phyloP scores from a whole-genome alignment of 495 filamentous ascomycete genomes.

The Terfezia claveryi region DNA sequence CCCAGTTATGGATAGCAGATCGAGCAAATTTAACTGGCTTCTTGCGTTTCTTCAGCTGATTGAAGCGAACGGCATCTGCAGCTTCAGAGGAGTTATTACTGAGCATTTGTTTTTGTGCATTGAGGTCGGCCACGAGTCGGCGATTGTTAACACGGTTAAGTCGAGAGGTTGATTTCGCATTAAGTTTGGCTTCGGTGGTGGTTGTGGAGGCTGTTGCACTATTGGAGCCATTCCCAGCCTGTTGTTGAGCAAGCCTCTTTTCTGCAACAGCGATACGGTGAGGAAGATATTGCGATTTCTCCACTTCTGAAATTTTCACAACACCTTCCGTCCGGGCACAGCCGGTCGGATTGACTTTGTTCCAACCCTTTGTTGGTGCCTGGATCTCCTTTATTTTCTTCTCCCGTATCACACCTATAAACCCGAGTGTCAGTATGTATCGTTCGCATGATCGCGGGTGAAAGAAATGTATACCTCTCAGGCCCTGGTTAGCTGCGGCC shows the following conservation, averaged over 20 bases:
- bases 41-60: slow-evolving; percentile 97
- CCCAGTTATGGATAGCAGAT: slow-evolving; percentile 98
- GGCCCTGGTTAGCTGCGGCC: slow-evolving; percentile 29
- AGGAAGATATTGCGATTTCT: slow-evolving; percentile 94
- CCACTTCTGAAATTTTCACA: slow-evolving; percentile 81
- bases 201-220: slow-evolving; percentile 7
- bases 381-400: slow-evolving; percentile 71
- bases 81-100: slow-evolving; percentile 34
- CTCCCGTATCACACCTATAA: slow-evolving; percentile 42
- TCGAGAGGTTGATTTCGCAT: slow-evolving; percentile 38
- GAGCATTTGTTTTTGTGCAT: slow-evolving; percentile 74
- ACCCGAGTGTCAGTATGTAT: slow-evolving; percentile 17
- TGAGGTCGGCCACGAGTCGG: slow-evolving; percentile 77
- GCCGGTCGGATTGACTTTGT: slow-evolving; percentile 59
- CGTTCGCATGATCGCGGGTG: slow-evolving; percentile 25
- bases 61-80: slow-evolving; percentile 81
- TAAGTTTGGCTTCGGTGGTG: neutral
- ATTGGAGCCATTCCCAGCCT: slow-evolving; percentile 38
- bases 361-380: slow-evolving; percentile 79
- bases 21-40: slow-evolving; percentile 96
- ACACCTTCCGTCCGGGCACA: slow-evolving; percentile 78
- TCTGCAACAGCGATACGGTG: slow-evolving; percentile 85
- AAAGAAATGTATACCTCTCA: slow-evolving; percentile 10
- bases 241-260: slow-evolving; percentile 52
- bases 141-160: slow-evolving; percentile 89